A percentile compares a stretch with the other conserved stretches of the same genome.
Evolutionary conservation across 2,329 filamentous ascomycete genomes (phyloP).

Genomic region (Fusarium sp.): DNA sequence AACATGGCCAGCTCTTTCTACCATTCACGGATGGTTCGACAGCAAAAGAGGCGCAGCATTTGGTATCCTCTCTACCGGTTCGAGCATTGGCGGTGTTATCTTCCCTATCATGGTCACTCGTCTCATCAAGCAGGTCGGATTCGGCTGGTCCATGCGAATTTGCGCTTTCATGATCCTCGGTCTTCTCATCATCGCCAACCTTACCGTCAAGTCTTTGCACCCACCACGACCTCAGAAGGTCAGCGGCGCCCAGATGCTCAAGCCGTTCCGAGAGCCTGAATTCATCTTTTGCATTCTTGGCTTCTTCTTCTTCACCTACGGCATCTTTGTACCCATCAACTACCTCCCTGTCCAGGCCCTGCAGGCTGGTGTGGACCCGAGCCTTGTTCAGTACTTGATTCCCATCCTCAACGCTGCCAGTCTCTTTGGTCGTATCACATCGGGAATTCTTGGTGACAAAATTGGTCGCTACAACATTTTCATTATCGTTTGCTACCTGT

Average conservation of each 20-base stretch:
- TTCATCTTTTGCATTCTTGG: conserved; percentile 52
- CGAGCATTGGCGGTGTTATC: conserved; percentile 57
- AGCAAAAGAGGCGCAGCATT: conserved; percentile 55
- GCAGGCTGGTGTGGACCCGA: conserved; percentile 46
- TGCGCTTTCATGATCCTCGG: conserved; percentile 56
- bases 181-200: conserved; percentile 52
- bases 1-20: conserved; percentile 47
- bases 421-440: conserved; percentile 56
- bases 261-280: conserved; percentile 52
- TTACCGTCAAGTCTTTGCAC: conserved; percentile 49
- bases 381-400: conserved; percentile 54
- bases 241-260: conserved; percentile 49
- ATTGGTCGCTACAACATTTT: conserved; percentile 60
- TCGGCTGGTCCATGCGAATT: conserved; percentile 58
- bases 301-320: conserved; percentile 56
- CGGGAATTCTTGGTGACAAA: conserved; percentile 55
- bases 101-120: conserved; percentile 59
- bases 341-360: conserved; percentile 54
- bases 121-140: conserved; percentile 55
- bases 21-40: conserved; percentile 55
- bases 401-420: conserved; percentile 58
- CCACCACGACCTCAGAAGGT: conserved; percentile 50
- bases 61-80: conserved; percentile 55
- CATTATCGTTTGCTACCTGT: conserved; percentile 62
- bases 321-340: conserved; percentile 57